These are phyloP conservation scores for Rosa rugosa DNA, from an alignment of 306 rosid species.

Conservation along the genomic window DNA sequence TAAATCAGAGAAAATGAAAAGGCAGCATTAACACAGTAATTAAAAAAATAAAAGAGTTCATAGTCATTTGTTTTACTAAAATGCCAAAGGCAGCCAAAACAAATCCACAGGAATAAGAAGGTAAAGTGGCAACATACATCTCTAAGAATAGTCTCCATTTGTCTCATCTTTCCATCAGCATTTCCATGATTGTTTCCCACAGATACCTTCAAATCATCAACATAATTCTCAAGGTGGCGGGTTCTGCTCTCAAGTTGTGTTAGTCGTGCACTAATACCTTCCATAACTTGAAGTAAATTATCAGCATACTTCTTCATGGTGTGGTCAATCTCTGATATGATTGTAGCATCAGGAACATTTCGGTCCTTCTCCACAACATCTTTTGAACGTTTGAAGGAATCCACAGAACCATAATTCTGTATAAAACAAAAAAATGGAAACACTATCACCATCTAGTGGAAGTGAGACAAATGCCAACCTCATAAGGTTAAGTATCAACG, in stretches of 20 bases:
- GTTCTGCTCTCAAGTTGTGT: constrained; percentile 80
- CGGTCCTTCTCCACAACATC: too few relatives aligned
- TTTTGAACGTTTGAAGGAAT: too few relatives aligned
- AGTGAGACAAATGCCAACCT: too few relatives aligned
- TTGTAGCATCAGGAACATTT: too few relatives aligned
- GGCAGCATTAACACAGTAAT: constrained; percentile 14
- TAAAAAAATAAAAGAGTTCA: neutral
- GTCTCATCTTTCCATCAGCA: constrained; percentile 81
- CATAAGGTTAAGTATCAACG: too few relatives aligned
- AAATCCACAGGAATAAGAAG: neutral
- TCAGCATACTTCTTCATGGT: too few relatives aligned
- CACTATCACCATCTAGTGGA: too few relatives aligned
- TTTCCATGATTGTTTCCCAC: constrained; percentile 73
- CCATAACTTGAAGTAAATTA: too few relatives aligned
- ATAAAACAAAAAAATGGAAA: too few relatives aligned
- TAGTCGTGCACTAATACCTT: constrained; percentile 5
- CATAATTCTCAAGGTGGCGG: constrained; percentile 63
- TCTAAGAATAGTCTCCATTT: constrained; percentile 71
- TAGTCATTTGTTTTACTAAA: constrained; percentile 11
- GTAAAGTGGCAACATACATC: constrained; percentile 51
- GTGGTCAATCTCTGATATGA: constrained; percentile 54
- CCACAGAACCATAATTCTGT: too few relatives aligned
- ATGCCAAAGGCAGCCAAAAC: constrained; percentile 21
- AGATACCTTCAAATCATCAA: constrained; percentile 76
- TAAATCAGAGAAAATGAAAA: constrained; percentile 9